These are phyloP conservation scores for Aureobasidium sp. DNA, from an alignment of 2,329 filamentous ascomycete genomes.

Conservation along the genomic window DNA sequence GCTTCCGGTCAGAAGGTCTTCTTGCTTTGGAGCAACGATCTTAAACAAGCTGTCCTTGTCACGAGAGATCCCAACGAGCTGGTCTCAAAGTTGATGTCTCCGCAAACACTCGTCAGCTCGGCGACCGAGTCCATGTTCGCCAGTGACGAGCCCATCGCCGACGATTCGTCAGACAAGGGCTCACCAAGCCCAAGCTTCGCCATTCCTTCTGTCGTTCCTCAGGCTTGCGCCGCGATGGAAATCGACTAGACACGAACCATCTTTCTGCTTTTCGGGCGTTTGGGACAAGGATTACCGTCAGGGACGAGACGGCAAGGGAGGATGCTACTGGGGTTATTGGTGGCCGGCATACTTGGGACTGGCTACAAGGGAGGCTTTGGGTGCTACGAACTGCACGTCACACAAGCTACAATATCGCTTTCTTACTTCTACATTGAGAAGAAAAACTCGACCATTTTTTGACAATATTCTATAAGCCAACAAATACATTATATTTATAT, in stretches of 20 bases:
- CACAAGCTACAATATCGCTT: not conserved
- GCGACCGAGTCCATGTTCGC: conserved; percentile 8
- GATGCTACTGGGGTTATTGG: not conserved
- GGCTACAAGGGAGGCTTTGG: not conserved
- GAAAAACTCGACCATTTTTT: not conserved
- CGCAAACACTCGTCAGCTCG: not conserved
- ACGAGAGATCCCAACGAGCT: conserved; percentile 26
- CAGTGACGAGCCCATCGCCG: not conserved
- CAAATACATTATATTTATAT: not conserved
- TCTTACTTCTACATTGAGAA: not conserved
- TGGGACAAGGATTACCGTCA: not conserved
- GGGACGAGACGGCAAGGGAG: not conserved
- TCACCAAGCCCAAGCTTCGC: not conserved
- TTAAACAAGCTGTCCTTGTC: conserved; percentile 40
- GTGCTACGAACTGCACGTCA: not conserved
- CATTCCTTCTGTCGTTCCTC: not conserved
- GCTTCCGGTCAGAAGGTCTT: conserved; percentile 33
- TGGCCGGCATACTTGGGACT: not conserved
- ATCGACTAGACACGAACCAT: not conserved
- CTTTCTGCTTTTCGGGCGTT: not conserved
- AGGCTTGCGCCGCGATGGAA: not conserved
- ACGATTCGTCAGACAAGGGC: conserved; percentile 3
- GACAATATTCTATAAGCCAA: not conserved
- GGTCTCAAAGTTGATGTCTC: conserved; percentile 21
- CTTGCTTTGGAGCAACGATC: conserved; percentile 41